Conservation (phyloP, 345 rosid species). For the Pistacia atlantica region DNA sequence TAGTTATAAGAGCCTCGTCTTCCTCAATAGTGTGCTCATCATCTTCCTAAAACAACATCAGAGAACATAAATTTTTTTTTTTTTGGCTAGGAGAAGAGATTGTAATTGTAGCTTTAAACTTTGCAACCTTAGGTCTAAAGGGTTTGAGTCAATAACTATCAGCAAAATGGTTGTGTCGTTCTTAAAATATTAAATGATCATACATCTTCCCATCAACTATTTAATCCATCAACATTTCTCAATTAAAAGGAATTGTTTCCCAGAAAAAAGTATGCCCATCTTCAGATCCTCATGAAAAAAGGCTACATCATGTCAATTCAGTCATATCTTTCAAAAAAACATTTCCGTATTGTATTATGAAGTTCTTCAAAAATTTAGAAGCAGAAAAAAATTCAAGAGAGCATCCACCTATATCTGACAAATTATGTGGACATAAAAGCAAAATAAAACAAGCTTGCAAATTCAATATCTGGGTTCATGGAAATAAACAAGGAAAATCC, state of each 20-base stretch:
- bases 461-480: background rate
- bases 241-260: no score
- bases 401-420: background rate
- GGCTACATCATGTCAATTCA: background rate
- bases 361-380: background rate
- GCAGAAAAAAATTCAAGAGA: background rate
- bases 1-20: constrained; percentile 88
- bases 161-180: constrained; percentile 1
- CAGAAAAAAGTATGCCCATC: background rate
- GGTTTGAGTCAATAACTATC: background rate
- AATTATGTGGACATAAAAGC: background rate
- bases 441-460: background rate
- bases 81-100: background rate
- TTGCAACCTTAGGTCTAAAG: background rate
- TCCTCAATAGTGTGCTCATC: constrained; percentile 93
- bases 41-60: constrained; percentile 83
- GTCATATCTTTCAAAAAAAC: background rate
- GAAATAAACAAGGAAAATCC: background rate
- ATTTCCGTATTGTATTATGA: background rate
- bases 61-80: constrained; percentile 2
- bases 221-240: background rate
- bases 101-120: background rate
- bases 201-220: background rate
- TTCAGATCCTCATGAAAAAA: constrained; percentile 1
- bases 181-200: background rate